Conservation (phyloP, 2,329 filamentous ascomycete genomes). For the Fusarium floridanum region DNA sequence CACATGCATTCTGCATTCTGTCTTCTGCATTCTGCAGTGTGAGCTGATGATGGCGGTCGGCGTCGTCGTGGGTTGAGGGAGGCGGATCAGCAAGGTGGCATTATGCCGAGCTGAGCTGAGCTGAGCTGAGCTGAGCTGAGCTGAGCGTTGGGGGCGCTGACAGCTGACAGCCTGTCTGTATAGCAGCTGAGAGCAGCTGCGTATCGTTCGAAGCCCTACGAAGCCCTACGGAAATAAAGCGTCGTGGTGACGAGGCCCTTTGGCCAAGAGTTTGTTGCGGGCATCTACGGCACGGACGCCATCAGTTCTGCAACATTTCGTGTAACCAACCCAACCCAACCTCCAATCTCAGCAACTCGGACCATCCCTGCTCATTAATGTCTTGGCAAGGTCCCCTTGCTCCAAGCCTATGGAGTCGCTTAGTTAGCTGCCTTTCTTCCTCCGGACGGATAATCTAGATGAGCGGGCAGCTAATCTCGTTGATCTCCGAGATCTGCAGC, state of each 20-base stretch:
- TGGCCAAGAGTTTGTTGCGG: neutral
- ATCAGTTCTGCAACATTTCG: neutral
- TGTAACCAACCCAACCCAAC: neutral
- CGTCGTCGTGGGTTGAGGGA: neutral
- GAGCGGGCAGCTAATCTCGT: neutral
- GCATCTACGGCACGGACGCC: neutral
- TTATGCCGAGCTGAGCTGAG: neutral
- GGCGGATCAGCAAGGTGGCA: neutral
- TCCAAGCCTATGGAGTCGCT: neutral
- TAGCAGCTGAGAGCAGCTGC: neutral
- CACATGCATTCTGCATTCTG: neutral
- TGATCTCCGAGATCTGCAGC: constrained; percentile 20
- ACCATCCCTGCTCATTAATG: neutral
- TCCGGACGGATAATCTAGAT: neutral
- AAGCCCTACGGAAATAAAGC: neutral
- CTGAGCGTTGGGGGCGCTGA: neutral
- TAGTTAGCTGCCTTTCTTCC: neutral
- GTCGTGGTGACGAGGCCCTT: neutral
- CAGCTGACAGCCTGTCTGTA: neutral
- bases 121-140: neutral
- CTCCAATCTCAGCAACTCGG: neutral
- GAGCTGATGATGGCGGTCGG: neutral
- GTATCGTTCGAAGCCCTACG: neutral
- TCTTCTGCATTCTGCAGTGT: neutral
- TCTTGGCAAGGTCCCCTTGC: neutral